Conservation (phyloP, 169 alveolate species). For the Amoebophrya sp. region DNA sequence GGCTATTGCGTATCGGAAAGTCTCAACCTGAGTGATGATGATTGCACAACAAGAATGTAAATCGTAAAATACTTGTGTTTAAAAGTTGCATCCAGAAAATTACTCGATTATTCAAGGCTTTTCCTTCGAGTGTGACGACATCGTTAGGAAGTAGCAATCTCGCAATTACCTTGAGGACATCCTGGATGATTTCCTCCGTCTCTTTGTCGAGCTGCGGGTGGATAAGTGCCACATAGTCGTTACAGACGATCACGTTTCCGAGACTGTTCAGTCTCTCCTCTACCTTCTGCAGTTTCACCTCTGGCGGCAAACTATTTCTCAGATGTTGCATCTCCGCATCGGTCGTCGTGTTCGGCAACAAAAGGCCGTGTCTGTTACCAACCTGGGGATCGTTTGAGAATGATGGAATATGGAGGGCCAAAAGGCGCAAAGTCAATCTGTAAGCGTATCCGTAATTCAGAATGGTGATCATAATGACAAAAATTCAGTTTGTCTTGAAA, state of each 20-base stretch:
- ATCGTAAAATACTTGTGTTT: not conserved
- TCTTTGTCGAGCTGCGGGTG: conserved; percentile 97
- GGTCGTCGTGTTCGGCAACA: conserved; percentile 94
- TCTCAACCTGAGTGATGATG: conserved; percentile 98
- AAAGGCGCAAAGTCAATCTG: not conserved
- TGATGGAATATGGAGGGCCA: not conserved
- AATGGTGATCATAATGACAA: not conserved
- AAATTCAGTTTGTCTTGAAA: conserved; percentile 44
- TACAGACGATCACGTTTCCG: conserved; percentile 95
- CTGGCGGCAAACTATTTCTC: conserved; percentile 93
- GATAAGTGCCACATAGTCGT: conserved; percentile 94
- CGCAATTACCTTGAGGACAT: conserved; percentile 60
- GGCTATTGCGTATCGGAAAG: conserved; percentile 89
- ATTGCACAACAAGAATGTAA: conserved; percentile 35
- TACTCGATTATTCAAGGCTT: not conserved
- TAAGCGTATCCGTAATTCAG: not conserved
- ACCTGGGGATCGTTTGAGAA: too few species aligned
- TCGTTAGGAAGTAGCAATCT: too few species aligned
- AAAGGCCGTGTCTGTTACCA: conserved; percentile 91
- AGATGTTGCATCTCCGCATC: conserved; percentile 90
- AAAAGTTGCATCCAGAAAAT: not conserved
- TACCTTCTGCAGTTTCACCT: conserved; percentile 74
- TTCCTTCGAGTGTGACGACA: not conserved
- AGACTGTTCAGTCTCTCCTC: conserved; percentile 96
- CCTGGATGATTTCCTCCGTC: conserved; percentile 96